phyloP scores from a whole-genome alignment of 441 rosid genomes.

The Corymbia citriodora region DNA sequence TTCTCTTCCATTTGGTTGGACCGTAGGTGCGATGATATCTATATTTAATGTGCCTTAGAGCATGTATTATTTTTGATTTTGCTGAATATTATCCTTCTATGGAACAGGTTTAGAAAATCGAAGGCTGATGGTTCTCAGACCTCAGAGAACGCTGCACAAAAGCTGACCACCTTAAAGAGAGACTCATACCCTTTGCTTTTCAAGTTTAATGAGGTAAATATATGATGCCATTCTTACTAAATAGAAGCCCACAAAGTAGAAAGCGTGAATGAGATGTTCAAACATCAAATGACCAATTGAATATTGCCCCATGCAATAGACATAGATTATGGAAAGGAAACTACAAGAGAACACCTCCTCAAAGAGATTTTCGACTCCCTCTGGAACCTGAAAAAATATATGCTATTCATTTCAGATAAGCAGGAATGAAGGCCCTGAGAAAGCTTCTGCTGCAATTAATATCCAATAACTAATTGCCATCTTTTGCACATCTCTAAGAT shows the following conservation, averaged over 20 bases:
- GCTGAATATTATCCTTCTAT: not conserved
- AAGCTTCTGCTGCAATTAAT: not conserved
- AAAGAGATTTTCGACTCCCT: not conserved
- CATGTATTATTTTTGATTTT: not conserved
- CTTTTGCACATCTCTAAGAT: not conserved
- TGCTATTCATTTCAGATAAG: not conserved
- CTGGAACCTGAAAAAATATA: not conserved
- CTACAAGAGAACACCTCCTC: not conserved
- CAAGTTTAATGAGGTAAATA: constrained; percentile 83
- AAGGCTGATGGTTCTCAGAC: constrained; percentile 38
- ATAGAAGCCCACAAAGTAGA: not conserved
- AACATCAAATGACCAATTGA: not conserved
- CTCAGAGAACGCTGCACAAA: constrained; percentile 30
- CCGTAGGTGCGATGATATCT: no score
- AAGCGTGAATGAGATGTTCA: not conserved
- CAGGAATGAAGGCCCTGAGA: not conserved
- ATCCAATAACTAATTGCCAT: not conserved
- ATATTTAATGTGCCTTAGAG: not conserved
- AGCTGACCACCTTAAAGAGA: constrained; percentile 45
- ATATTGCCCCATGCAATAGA: not conserved
- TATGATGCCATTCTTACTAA: not conserved
- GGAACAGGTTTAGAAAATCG: constrained; percentile 67
- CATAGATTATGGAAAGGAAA: not conserved
- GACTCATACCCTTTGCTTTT: constrained; percentile 76
- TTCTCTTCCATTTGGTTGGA: no score